Base-by-base conservation (phyloP, 2,329 filamentous ascomycete species). In the Trematosphaeria pertusa region DNA sequence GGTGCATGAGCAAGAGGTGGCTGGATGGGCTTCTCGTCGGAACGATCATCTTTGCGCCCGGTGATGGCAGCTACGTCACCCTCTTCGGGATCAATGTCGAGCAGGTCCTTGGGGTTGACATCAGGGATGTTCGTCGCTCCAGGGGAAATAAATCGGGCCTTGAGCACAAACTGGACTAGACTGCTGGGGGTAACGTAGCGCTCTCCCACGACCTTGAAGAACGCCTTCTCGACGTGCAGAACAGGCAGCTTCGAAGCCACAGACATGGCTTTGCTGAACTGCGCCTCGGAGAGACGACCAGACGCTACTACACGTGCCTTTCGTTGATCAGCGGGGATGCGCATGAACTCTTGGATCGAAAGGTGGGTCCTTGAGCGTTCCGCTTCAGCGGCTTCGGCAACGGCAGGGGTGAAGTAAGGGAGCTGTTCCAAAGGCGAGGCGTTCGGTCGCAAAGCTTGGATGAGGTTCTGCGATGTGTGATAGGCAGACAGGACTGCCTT, bases 121-220 rank as follows among this genome's bases (percentile, higher is more conserved):
- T 82, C 78, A 4, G 94, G 91, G 5, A 96, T 79, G 42, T 88
- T 80, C 18, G 83, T 81, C 56, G 84, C 87, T 35, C 92, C 93
- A 3, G 94, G 92, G 5, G 94, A 94, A 37, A 97, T 86, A 67
- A 97, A 88, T 45, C 94, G 91, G 22, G 89, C 91, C 78, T 99
- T 99, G 69, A 99, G 85, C 40, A 99, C 91, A 21, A 99, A 87
- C 52, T 92, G 93, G 17, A 97, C 93, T 28, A 99, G 82, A 46
- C 91, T 96, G 48, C 88, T 90, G 5, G 94, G 92, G 22, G 93
- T 96, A 65, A 99, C 90, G 71, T 87, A 88, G 58, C 88, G 89
- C 75, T 99, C 95, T 67, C 94, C 94, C 41, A 91, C 87, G 35
- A 99, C 95, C 80, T 99, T 99, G 85, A 99, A 99, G 75, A 96